These are phyloP conservation scores for Scutellaria barbata DNA, from an alignment of 257 asterid genomes.

Conservation along the genomic window DNA sequence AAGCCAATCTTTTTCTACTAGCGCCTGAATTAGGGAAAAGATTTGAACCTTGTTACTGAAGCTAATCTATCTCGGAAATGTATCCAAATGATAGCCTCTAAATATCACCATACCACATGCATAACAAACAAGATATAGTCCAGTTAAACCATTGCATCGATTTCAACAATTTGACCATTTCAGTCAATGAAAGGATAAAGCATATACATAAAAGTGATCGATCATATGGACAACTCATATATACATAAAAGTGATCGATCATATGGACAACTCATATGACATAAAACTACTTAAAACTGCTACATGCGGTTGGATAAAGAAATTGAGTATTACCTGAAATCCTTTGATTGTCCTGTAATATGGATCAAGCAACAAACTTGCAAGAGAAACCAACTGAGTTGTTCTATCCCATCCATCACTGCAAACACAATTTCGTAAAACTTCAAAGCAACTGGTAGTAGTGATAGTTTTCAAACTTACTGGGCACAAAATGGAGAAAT, in stretches of 20 bases:
- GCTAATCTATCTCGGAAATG: conserved; percentile 20
- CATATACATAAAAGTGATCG: neutral
- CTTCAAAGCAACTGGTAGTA: conserved; percentile 29
- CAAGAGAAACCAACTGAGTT: conserved; percentile 92
- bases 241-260: conserved; percentile 2
- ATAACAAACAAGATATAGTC: conserved; percentile 18
- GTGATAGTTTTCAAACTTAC: neutral
- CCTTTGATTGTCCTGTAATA: conserved; percentile 90
- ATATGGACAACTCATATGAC: neutral
- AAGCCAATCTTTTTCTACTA: conserved; percentile 96
- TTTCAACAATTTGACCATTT: conserved; percentile 1
- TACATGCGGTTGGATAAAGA: conserved; percentile 25
- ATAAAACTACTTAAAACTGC: conserved; percentile 13
- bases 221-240: conserved; percentile 1
- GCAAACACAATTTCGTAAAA: conserved; percentile 38
- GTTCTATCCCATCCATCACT: conserved; percentile 99
- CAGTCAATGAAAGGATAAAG: neutral
- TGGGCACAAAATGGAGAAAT: conserved; percentile 27
- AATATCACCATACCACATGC: conserved; percentile 17
- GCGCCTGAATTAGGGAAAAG: conserved; percentile 61
- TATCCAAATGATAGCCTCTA: conserved; percentile 27
- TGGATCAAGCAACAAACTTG: conserved; percentile 95
- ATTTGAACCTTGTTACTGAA: conserved; percentile 32
- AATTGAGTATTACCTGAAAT: conserved; percentile 71
- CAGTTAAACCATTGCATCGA: neutral